phyloP scores from a whole-genome alignment of 371 early-diverging fungal genomes.

The Funneliformis caledonium region DNA sequence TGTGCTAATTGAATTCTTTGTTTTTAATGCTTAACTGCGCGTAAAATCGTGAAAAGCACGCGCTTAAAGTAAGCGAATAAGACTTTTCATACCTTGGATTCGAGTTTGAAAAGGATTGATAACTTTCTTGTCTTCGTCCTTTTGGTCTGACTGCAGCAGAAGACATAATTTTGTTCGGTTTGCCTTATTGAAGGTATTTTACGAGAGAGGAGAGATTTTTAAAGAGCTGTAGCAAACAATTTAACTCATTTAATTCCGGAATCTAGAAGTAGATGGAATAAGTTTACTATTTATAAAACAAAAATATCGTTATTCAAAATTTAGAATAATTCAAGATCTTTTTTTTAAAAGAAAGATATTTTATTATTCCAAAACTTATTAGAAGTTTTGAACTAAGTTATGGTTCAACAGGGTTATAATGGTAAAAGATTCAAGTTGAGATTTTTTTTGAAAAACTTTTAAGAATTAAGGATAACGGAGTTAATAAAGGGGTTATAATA shows the following conservation, averaged over 20 bases:
- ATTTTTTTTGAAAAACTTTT: background rate
- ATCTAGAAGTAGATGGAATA: background rate
- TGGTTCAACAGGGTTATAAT: background rate
- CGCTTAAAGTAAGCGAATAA: background rate
- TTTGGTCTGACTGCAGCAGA: constrained; percentile 24
- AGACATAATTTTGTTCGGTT: constrained; percentile 25
- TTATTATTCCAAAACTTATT: background rate
- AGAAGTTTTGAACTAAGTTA: no score
- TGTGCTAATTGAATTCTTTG: background rate
- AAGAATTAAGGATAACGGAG: background rate
- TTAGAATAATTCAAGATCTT: background rate
- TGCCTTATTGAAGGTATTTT: background rate
- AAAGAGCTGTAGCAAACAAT: background rate
- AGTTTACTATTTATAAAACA: background rate
- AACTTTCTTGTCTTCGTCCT: constrained; percentile 31
- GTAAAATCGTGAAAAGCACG: background rate
- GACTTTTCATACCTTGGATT: constrained; percentile 12
- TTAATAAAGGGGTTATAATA: background rate
- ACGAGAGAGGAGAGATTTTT: background rate
- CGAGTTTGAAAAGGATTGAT: constrained; percentile 29
- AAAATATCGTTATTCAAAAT: background rate
- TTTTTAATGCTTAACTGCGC: background rate
- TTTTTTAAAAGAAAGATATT: background rate
- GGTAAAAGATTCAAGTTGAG: no score
- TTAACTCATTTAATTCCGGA: no score